These are phyloP conservation scores for Elongisporangium undulatum DNA, from an alignment of 352 stramenopile genomes.

Conservation along the genomic window DNA sequence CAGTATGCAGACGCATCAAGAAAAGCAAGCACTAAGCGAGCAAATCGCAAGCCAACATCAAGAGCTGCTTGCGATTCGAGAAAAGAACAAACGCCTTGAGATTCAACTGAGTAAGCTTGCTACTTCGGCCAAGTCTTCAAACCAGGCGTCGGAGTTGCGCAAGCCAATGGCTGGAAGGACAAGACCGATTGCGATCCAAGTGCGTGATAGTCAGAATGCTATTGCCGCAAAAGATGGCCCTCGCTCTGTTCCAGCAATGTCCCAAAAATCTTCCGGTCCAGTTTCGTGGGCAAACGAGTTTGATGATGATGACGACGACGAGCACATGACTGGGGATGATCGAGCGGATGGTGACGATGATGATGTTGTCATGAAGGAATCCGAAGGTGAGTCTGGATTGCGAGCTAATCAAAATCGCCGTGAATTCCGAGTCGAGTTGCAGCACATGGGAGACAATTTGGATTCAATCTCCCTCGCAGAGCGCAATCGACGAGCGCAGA, in stretches of 20 bases:
- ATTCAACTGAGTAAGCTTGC: conserved; percentile 41
- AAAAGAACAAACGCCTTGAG: conserved; percentile 67
- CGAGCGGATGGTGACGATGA: conserved; percentile 33
- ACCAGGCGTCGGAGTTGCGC: conserved; percentile 7
- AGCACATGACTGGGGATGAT: conserved; percentile 48
- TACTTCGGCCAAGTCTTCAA: conserved; percentile 14
- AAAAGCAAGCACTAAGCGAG: conserved; percentile 44
- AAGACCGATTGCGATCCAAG: neutral
- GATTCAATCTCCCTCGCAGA: conserved; percentile 39
- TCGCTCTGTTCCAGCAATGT: conserved; percentile 1
- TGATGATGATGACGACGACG: conserved; percentile 58
- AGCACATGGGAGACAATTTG: conserved; percentile 34
- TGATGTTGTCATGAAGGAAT: conserved; percentile 46
- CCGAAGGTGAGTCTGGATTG: conserved; percentile 7
- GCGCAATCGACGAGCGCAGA: conserved; percentile 24
- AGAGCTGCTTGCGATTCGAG: conserved; percentile 42
- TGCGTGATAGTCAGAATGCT: neutral
- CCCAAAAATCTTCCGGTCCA: conserved; percentile 15
- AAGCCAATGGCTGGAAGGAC: conserved; percentile 6
- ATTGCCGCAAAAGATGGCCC: conserved; percentile 4
- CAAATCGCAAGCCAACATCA: conserved; percentile 42
- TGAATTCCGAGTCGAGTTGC: conserved; percentile 56
- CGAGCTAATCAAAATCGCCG: conserved; percentile 22
- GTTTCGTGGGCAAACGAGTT: conserved; percentile 73
- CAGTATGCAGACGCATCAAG: conserved; percentile 30